Conservation (phyloP, 2,329 filamentous ascomycete species). For the Penicillium vulpinum region DNA sequence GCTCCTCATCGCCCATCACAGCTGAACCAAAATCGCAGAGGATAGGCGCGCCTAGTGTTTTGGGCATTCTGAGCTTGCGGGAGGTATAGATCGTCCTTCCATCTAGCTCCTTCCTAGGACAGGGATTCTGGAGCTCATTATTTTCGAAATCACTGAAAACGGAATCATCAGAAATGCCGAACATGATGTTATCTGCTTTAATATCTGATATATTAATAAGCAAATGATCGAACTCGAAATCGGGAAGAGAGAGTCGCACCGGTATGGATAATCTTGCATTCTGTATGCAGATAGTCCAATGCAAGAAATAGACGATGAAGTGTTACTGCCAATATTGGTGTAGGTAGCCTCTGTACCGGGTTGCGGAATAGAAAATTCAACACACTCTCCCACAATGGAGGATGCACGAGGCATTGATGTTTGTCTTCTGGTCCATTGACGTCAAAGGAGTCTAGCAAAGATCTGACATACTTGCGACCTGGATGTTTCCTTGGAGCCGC, state of each 20-base stretch:
- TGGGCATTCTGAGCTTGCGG: slow-evolving; percentile 39
- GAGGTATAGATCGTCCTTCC: slow-evolving; percentile 48
- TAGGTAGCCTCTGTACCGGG: slow-evolving; percentile 37
- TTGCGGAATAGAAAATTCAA: slow-evolving; percentile 44
- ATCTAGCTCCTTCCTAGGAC: slow-evolving; percentile 45
- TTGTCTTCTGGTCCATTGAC: slow-evolving; percentile 30
- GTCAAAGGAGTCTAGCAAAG: slow-evolving; percentile 31
- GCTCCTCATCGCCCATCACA: slow-evolving; percentile 36
- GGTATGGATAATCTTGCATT: slow-evolving; percentile 15
- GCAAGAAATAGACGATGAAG: slow-evolving; percentile 18
- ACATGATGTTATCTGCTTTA: slow-evolving; percentile 52
- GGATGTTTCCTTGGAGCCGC: slow-evolving; percentile 25
- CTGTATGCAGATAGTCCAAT: slow-evolving; percentile 17
- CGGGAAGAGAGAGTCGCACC: background rate
- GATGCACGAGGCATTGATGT: slow-evolving; percentile 42
- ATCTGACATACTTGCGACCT: slow-evolving; percentile 32
- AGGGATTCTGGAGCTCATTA: slow-evolving; percentile 42
- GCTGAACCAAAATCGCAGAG: slow-evolving; percentile 56
- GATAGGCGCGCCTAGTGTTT: slow-evolving; percentile 36
- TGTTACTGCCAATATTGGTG: slow-evolving; percentile 2
- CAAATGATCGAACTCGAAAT: background rate
- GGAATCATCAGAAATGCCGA: slow-evolving; percentile 43
- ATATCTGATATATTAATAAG: slow-evolving; percentile 37
- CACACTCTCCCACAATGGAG: slow-evolving; percentile 48
- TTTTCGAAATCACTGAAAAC: slow-evolving; percentile 45